phyloP scores from a whole-genome alignment of 2,329 filamentous ascomycete species.

The Fusarium secorum region DNA sequence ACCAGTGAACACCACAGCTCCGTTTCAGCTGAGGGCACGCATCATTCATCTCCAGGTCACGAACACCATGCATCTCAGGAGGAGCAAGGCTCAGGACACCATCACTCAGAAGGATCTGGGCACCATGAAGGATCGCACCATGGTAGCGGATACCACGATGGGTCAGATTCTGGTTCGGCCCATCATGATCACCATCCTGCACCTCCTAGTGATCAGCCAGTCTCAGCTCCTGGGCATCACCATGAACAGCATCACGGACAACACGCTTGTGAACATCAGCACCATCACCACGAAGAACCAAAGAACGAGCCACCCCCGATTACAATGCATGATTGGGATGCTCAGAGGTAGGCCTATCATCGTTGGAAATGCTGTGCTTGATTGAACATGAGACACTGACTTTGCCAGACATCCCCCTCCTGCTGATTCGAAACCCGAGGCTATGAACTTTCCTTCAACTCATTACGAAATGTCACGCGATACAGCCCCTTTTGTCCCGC shows the following conservation, averaged over 20 bases:
- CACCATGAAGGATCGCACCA: slow-evolving; percentile 30
- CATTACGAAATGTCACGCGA: slow-evolving; percentile 87
- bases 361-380: neutral
- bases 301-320: slow-evolving; percentile 37
- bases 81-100: neutral
- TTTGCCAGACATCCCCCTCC: slow-evolving; percentile 67
- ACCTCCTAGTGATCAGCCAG: slow-evolving; percentile 48
- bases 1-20: slow-evolving; percentile 38
- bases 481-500: slow-evolving; percentile 77
- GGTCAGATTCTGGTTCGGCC: slow-evolving; percentile 24
- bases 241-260: slow-evolving; percentile 22
- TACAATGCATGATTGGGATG: slow-evolving; percentile 58
- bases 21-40: neutral
- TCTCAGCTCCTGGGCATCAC: slow-evolving; percentile 46
- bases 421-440: slow-evolving; percentile 79
- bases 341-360: slow-evolving; percentile 56
- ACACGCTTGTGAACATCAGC: neutral
- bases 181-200: slow-evolving; percentile 32
- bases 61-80: slow-evolving; percentile 11
- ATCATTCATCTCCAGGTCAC: slow-evolving; percentile 31
- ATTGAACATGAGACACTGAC: slow-evolving; percentile 13
- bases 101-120: slow-evolving; percentile 23
- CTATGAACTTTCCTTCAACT: slow-evolving; percentile 78
- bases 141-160: slow-evolving; percentile 23
- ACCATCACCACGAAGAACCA: slow-evolving; percentile 32